These are phyloP conservation scores for Populus ilicifolia DNA, from an alignment of 345 rosid genomes.

Conservation along the genomic window DNA sequence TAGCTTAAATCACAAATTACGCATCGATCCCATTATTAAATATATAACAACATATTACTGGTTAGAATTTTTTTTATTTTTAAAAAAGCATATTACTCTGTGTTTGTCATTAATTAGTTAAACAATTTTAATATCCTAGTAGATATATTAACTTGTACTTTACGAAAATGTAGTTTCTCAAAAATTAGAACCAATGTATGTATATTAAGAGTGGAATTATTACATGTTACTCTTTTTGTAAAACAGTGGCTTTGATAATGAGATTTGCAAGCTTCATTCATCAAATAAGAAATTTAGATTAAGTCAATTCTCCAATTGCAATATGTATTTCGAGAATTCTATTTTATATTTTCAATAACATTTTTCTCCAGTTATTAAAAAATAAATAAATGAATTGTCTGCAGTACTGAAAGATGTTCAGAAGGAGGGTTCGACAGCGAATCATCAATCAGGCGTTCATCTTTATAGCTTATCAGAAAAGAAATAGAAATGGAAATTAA, in stretches of 20 bases:
- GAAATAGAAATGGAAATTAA: not conserved
- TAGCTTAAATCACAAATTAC: not conserved
- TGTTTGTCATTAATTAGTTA: no score
- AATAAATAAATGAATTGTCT: not conserved
- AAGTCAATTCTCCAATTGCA: not conserved
- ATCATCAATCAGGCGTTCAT: not conserved
- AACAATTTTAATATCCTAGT: no score
- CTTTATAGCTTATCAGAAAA: not conserved
- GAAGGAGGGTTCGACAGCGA: not conserved
- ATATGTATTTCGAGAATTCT: no score
- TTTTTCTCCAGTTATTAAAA: no score
- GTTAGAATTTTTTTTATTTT: no score
- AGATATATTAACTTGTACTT: no score
- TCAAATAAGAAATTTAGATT: no score
- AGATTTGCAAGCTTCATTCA: not conserved
- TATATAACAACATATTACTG: no score
- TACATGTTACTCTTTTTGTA: not conserved
- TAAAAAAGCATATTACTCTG: no score
- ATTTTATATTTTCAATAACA: no score
- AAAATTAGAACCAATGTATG: not conserved
- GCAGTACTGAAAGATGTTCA: not conserved
- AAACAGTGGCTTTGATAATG: not conserved
- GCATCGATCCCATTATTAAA: no score
- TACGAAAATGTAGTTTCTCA: not conserved
- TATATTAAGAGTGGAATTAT: no score